Base-by-base conservation (phyloP, 768 basidiomycete genomes). In the Rickenella mellea region DNA sequence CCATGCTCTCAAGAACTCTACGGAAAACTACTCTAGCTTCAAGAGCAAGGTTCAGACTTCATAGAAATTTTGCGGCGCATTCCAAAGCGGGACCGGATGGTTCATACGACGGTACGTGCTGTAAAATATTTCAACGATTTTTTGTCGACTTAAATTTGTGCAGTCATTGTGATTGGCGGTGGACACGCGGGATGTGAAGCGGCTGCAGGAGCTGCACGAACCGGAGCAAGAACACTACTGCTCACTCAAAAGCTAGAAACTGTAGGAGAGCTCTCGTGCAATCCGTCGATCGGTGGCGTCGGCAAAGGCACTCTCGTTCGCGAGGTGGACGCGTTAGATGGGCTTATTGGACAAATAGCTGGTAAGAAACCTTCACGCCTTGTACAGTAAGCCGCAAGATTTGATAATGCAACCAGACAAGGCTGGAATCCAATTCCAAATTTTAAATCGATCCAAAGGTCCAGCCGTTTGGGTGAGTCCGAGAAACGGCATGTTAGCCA, bases 171-270 rank as follows among this genome's bases (percentile, higher is more conserved):
- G 24, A 87, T 94, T 50, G 91, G 91, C 21, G 91, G 84, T 3
- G 91, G 91, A 3, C 91, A 94, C 66, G 91, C 91, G 24, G 91
- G 91, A 1, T 90, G 87, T 52, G 91, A 94, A 57, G 91, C 91
- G 1, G 90, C 91, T 0, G 76, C 89, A 5, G 91, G 83, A 2
- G 73, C 90, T 12, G 89, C 91, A 1, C 70, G 91, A 33, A 75
- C 82, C 0, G 89, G 91, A 1, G 89, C 90, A 2, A 70, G 73
- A 47, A 92, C 89, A 0, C 51, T 90, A 7, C 68, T 94, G 6
- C 59, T 94, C 43, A 94, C 91, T 1, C 90, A 91, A 58, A 80
- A 74, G 40, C 54, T 87, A 12, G 80, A 84, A 39, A 89, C 80
- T 0, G 76, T 94, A 35, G 91, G 91, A 26, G 78, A 76, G 47